Base-by-base conservation (phyloP, 495 filamentous ascomycete species). In the Hypoxylon subgilvum region DNA sequence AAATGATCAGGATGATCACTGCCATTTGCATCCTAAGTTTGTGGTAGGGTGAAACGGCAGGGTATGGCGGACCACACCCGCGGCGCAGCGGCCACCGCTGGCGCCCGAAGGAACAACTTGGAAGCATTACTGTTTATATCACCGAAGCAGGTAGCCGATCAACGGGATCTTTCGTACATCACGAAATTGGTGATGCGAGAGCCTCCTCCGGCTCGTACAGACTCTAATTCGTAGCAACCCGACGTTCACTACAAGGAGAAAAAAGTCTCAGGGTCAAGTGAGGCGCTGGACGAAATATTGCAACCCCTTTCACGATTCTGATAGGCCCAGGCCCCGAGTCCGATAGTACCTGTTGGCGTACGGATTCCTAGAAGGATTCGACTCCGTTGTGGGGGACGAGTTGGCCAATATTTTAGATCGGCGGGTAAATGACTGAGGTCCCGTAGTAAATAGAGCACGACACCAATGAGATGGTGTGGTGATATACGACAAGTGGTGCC, bases 1-100 rank as follows among this genome's bases (percentile, higher is more conserved):
- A 69, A 47, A 76, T 48, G 49, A 75, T 49, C 27, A 69, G 48
- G 52, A 76, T 23, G 51, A 75, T 57, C 36, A 66, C 52, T 53
- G 60, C 52, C 69, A 69, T 73, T 56, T 63, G 48, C 54, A 63
- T 63, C 51, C 58, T 57, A 27, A 40, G 60, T 40, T 52, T 60
- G 66, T 66, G 53, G 49, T 55, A 53, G n/a, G 52, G 66, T 52
- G 61, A 63, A 64, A 55, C 48, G 40, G 14, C 27, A 63, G 35
- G 58, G 50, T 61, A 52, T 19, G 38, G 55, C 40, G 61, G 40
- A 44, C 50, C 55, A 57, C 16, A 42, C 49, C 54, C 61, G 55
- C 61, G 61, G 61, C 61, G 50, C 55, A 60, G 54, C 51, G 44
- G 34, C 47, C 42, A 38, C 47, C 42, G 35, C 44, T 54, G 45